Evolutionary conservation across 345 rosid genomes (phyloP).

Genomic region (Lepidium africanum): DNA sequence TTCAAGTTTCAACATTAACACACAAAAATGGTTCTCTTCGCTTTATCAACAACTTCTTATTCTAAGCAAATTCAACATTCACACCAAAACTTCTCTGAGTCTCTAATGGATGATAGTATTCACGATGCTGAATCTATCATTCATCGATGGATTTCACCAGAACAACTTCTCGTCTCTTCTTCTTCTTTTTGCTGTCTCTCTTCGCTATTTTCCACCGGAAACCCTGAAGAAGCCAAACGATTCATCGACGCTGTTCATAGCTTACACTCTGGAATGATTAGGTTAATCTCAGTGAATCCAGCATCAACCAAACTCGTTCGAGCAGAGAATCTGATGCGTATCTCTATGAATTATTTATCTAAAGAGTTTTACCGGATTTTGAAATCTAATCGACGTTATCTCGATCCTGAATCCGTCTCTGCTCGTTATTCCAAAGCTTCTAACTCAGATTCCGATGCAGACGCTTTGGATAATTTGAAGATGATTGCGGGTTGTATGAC

Average conservation of each 20-base stretch:
- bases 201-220: conserved; percentile 33
- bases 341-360: conserved; percentile 50
- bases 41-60: not conserved
- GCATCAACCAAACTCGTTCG: conserved; percentile 34
- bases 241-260: conserved; percentile 37
- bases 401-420: conserved; percentile 53
- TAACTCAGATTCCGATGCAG: not conserved
- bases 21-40: conserved; percentile 1
- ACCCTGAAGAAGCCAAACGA: conserved; percentile 42
- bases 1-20: not conserved
- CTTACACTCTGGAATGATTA: conserved; percentile 50
- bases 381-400: conserved; percentile 34
- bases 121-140: conserved; percentile 35
- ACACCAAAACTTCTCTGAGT: conserved; percentile 43
- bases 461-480: conserved; percentile 42
- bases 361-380: conserved; percentile 55
- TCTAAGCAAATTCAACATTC: conserved; percentile 11
- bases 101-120: conserved; percentile 47
- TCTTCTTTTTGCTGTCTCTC: conserved; percentile 13
- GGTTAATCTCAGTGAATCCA: conserved; percentile 25
- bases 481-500: conserved; percentile 68
- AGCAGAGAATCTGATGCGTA: conserved; percentile 51
- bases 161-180: not conserved
- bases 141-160: conserved; percentile 32
- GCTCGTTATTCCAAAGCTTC: not conserved